Evolutionary conservation across 805 yeast genomes (phyloP).

Genomic region (Blastobotrys chiropterorum): DNA sequence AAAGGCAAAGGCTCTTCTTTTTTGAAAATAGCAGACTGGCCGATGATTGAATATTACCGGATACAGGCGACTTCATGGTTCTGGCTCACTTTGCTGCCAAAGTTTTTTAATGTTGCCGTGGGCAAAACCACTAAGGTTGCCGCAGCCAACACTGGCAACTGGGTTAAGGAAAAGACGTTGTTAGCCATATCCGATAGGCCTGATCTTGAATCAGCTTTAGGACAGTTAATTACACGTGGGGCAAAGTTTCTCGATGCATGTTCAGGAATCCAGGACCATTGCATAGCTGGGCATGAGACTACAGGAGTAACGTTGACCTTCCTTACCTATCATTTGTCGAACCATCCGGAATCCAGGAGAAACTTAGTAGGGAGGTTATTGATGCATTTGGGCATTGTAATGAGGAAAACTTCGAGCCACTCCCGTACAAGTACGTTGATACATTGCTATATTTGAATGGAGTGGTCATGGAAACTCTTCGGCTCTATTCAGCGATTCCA

Average conservation of each 20-base stretch:
- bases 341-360: slow-evolving; percentile 43
- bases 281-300: slow-evolving; percentile 75
- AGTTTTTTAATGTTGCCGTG: slow-evolving; percentile 46
- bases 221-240: slow-evolving; percentile 22
- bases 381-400: slow-evolving; percentile 29
- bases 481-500: slow-evolving; percentile 67
- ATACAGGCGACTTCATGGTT: slow-evolving; percentile 55
- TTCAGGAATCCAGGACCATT: slow-evolving; percentile 54
- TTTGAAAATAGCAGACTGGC: slow-evolving; percentile 31
- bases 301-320: slow-evolving; percentile 62
- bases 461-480: slow-evolving; percentile 50
- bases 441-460: slow-evolving; percentile 54
- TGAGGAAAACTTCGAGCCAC: slow-evolving; percentile 24
- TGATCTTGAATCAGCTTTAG: slow-evolving; percentile 9
- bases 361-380: slow-evolving; percentile 42
- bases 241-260: slow-evolving; percentile 32
- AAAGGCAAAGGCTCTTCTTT: slow-evolving; percentile 37
- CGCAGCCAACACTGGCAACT: slow-evolving; percentile 37
- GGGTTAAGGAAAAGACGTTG: slow-evolving; percentile 39
- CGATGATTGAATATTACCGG: slow-evolving; percentile 40
- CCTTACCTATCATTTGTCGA: slow-evolving; percentile 51
- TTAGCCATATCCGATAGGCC: slow-evolving; percentile 19
- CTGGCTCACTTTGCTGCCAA: slow-evolving; percentile 58
- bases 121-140: slow-evolving; percentile 31
- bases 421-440: slow-evolving; percentile 40